Evolutionary conservation across 2,329 filamentous ascomycete species (phyloP).

Genomic region (Arthrocladium fulminans): DNA sequence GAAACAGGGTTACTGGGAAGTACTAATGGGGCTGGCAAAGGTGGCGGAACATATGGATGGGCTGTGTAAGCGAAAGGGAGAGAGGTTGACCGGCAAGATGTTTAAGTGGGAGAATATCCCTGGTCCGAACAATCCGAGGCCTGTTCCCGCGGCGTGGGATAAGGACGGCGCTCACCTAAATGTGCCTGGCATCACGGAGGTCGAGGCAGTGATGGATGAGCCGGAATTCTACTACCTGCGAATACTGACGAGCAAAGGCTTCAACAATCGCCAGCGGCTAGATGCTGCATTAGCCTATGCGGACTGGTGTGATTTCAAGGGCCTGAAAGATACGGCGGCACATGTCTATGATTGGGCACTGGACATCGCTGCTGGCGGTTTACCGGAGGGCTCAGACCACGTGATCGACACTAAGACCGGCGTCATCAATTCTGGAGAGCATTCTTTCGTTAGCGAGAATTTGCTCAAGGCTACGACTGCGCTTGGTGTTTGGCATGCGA

Average conservation of each 20-base stretch:
- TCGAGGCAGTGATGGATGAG: constrained; percentile 56
- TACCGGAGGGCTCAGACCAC: constrained; percentile 27
- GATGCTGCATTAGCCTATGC: constrained; percentile 76
- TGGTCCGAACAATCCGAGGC: constrained; percentile 74
- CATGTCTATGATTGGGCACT: constrained; percentile 69
- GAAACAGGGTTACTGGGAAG: constrained; percentile 76
- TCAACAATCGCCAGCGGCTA: constrained; percentile 67
- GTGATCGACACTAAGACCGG: constrained; percentile 56
- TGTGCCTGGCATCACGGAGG: constrained; percentile 66
- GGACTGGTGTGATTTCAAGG: constrained; percentile 74
- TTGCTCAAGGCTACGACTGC: constrained; percentile 66
- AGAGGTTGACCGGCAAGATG: constrained; percentile 33
- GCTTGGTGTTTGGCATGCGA: constrained; percentile 68
- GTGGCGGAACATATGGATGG: constrained; percentile 74
- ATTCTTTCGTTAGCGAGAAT: constrained; percentile 56
- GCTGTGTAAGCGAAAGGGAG: constrained; percentile 55
- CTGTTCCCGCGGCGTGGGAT: constrained; percentile 60
- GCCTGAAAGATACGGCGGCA: constrained; percentile 52
- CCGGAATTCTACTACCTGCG: constrained; percentile 75
- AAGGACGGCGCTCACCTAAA: constrained; percentile 32
- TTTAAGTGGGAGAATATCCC: constrained; percentile 66
- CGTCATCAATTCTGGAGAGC: constrained; percentile 52
- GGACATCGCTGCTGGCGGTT: constrained; percentile 57
- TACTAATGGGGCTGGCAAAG: constrained; percentile 66
- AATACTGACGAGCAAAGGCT: constrained; percentile 70